Percentiles rank a stretch among this genome's conserved stretches.
phyloP scores from a whole-genome alignment of 148 eudicot species.

The Oxyria digyna region DNA sequence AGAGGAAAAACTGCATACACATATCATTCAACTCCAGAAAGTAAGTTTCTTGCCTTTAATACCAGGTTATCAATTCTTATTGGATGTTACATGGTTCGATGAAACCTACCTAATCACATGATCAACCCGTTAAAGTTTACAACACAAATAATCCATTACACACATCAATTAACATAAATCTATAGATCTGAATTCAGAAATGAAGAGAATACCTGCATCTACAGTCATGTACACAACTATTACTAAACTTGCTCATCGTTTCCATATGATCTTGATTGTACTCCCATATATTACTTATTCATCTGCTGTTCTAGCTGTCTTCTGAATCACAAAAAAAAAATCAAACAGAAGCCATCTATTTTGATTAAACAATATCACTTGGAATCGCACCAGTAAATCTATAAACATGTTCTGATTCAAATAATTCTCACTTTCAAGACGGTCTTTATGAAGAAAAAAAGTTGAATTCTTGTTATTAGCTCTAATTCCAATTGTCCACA shows the following conservation, averaged over 20 bases:
- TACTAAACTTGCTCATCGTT: background rate
- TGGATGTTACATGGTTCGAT: too few species aligned
- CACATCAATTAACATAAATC: background rate
- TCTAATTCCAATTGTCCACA: too few species aligned
- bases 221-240: constrained; percentile 5
- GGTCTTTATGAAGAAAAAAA: background rate
- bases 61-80: too few species aligned
- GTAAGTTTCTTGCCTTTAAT: too few species aligned
- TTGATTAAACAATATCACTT: too few species aligned
- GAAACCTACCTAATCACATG: background rate
- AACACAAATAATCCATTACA: background rate
- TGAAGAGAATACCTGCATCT: background rate
- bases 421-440: background rate
- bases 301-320: background rate
- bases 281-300: background rate
- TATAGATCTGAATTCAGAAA: background rate
- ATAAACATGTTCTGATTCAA: background rate
- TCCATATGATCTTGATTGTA: background rate
- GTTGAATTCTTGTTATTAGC: too few species aligned
- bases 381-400: background rate
- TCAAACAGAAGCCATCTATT: background rate
- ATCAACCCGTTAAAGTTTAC: background rate
- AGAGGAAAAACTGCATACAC: too few species aligned
- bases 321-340: background rate
- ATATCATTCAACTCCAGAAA: too few species aligned